A percentile compares a stretch with the other conserved stretches of the same genome.
These are phyloP conservation scores for Fusarium sp. DNA, from an alignment of 2,329 filamentous ascomycete genomes.

Conservation along the genomic window DNA sequence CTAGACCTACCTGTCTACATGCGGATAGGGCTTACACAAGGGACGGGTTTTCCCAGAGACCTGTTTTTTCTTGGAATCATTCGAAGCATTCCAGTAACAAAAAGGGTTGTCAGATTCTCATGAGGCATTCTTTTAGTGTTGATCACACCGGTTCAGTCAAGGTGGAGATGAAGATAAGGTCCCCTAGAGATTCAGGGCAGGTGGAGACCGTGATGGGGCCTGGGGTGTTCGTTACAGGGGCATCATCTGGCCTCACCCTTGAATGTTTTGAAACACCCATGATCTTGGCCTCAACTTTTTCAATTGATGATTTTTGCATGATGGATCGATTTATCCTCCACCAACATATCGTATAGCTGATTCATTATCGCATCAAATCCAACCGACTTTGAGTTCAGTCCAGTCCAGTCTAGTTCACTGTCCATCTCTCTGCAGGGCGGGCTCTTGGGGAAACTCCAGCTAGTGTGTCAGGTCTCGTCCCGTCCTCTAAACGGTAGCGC, in stretches of 20 bases:
- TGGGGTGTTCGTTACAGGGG: neutral
- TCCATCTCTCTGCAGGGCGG: neutral
- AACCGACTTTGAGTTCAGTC: neutral
- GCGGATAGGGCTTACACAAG: conserved; percentile 3
- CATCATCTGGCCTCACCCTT: conserved; percentile 17
- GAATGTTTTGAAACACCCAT: conserved; percentile 23
- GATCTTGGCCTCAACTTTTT: neutral
- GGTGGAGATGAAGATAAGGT: neutral
- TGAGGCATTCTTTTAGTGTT: conserved; percentile 11
- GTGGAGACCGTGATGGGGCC: neutral
- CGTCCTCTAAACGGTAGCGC: conserved; percentile 3
- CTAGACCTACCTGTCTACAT: neutral
- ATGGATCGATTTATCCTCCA: conserved; percentile 2
- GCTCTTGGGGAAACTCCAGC: neutral
- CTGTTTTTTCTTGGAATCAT: neutral
- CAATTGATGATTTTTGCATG: neutral
- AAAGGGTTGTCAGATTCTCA: neutral
- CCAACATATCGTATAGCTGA: neutral
- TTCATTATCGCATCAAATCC: neutral
- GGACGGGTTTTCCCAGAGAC: neutral
- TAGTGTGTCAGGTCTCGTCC: neutral
- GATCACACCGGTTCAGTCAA: neutral
- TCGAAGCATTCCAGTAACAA: conserved; percentile 2
- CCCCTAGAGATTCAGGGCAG: conserved; percentile 3
- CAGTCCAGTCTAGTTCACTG: neutral